A percentile compares a stretch with the other conserved stretches of the same genome.
phyloP scores from a whole-genome alignment of 106 monocot species.

The Allium sativum region DNA sequence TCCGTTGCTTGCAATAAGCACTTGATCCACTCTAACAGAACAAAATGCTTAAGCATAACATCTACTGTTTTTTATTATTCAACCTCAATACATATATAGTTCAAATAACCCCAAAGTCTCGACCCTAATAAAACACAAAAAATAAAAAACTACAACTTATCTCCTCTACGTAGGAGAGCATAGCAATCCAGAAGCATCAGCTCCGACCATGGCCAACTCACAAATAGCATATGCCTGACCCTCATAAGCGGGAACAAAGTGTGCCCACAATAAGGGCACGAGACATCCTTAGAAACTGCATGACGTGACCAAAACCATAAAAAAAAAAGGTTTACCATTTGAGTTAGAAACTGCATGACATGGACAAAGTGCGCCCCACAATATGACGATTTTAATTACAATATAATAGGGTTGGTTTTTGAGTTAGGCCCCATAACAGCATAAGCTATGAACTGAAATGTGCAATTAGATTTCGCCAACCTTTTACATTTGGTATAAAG shows the following conservation, averaged over 20 bases:
- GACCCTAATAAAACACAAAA: background rate
- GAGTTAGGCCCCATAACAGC: too few relatives aligned
- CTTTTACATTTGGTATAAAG: too few relatives aligned
- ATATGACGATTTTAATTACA: too few relatives aligned
- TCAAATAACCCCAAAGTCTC: background rate
- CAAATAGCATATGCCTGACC: conserved; percentile 64
- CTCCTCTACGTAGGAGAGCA: conserved; percentile 52
- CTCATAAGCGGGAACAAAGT: conserved; percentile 53
- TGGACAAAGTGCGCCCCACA: too few relatives aligned
- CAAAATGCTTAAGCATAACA: conserved; percentile 3
- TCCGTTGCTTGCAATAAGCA: too few relatives aligned
- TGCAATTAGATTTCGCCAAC: too few relatives aligned
- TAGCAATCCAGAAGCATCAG: conserved; percentile 74
- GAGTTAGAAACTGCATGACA: too few relatives aligned
- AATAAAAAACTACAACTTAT: conserved; percentile 17
- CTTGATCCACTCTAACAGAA: background rate
- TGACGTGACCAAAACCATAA: too few relatives aligned
- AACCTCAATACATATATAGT: background rate
- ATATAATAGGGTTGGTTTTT: too few relatives aligned
- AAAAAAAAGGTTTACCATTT: too few relatives aligned
- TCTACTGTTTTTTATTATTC: conserved; percentile 3
- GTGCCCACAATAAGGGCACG: conserved; percentile 68
- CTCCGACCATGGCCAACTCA: conserved; percentile 74
- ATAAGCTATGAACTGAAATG: too few relatives aligned
- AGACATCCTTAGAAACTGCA: conserved; percentile 60